Conservation (phyloP, 2,329 filamentous ascomycete genomes). For the Penicillium sp. region DNA sequence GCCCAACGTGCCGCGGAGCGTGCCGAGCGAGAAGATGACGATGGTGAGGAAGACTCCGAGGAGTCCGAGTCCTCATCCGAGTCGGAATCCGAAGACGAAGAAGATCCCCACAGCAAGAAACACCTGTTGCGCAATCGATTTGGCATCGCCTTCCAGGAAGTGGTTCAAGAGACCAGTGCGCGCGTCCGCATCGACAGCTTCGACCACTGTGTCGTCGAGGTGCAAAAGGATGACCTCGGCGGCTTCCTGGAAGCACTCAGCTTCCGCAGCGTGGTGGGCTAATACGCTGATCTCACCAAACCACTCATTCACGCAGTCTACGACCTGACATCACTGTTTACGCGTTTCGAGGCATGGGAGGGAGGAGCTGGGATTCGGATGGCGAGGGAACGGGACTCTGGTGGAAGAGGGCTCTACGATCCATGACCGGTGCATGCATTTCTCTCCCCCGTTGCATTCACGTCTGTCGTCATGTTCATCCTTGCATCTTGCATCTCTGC, state of each 20-base stretch:
- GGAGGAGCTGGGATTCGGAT: slow-evolving; percentile 14
- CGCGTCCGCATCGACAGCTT: slow-evolving; percentile 92
- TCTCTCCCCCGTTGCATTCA: slow-evolving; percentile 17
- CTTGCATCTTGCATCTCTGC: slow-evolving; percentile 22
- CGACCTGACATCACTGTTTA: slow-evolving; percentile 21
- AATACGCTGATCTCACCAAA: slow-evolving; percentile 10
- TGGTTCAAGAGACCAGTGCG: slow-evolving; percentile 85
- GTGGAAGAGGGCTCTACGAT: slow-evolving; percentile 13
- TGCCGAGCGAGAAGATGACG: slow-evolving; percentile 51
- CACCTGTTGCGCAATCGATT: slow-evolving; percentile 83
- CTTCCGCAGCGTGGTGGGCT: slow-evolving; percentile 77
- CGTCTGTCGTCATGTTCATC: slow-evolving; percentile 8
- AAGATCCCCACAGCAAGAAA: slow-evolving; percentile 54
- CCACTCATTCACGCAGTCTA: slow-evolving; percentile 24
- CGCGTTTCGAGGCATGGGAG: slow-evolving; percentile 15
- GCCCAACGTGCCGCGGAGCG: slow-evolving; percentile 55
- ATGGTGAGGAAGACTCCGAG: slow-evolving; percentile 60
- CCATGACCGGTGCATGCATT: slow-evolving; percentile 19
- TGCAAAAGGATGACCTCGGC: slow-evolving; percentile 90
- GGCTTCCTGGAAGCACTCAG: slow-evolving; percentile 90
- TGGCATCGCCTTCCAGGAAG: slow-evolving; percentile 92
- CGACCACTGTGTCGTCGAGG: slow-evolving; percentile 94
- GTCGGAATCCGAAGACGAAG: slow-evolving; percentile 55
- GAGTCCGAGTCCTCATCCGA: slow-evolving; percentile 58
- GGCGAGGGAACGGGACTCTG: slow-evolving; percentile 14